Evolutionary conservation across 1,284 basidiomycete species (phyloP).

Genomic region (Meripilus lineatus): DNA sequence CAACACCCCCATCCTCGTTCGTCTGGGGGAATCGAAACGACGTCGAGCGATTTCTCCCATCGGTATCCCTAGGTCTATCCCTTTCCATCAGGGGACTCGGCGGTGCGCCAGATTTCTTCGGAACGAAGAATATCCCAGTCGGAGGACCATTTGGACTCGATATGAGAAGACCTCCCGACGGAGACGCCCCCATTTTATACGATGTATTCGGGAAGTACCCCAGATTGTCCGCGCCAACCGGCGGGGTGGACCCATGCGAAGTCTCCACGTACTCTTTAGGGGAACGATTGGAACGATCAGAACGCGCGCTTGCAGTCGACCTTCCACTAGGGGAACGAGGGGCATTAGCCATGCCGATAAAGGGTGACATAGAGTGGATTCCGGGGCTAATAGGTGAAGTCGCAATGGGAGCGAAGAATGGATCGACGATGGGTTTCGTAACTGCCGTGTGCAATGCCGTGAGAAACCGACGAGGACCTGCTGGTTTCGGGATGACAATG

Average conservation of each 20-base stretch:
- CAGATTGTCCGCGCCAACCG: constrained; percentile 70
- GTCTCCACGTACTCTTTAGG: constrained; percentile 38
- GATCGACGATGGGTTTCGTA: constrained; percentile 80
- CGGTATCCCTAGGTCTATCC: constrained; percentile 4
- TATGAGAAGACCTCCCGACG: constrained; percentile 85
- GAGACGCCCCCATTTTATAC: constrained; percentile 67
- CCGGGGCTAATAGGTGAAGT: constrained; percentile 80
- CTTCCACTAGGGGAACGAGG: constrained; percentile 38
- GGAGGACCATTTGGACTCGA: constrained; percentile 92
- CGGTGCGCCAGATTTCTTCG: no score
- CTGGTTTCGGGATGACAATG: constrained; percentile 93
- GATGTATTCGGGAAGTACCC: constrained; percentile 87
- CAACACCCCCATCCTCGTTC: neutral
- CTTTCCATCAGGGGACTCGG: constrained; percentile 15
- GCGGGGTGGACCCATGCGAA: constrained; percentile 58
- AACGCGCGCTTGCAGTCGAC: constrained; percentile 45
- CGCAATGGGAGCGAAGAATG: constrained; percentile 88
- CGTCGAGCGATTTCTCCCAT: neutral
- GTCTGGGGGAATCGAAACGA: constrained; percentile 6
- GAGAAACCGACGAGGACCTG: constrained; percentile 85
- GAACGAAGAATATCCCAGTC: constrained; percentile 94
- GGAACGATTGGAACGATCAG: constrained; percentile 53
- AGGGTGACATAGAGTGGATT: constrained; percentile 34
- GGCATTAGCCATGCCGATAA: constrained; percentile 35
- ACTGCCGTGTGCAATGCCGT: constrained; percentile 87